Evolutionary conservation across 352 stramenopile genomes (phyloP).

Genomic region (Phytopythium oedochilum): DNA sequence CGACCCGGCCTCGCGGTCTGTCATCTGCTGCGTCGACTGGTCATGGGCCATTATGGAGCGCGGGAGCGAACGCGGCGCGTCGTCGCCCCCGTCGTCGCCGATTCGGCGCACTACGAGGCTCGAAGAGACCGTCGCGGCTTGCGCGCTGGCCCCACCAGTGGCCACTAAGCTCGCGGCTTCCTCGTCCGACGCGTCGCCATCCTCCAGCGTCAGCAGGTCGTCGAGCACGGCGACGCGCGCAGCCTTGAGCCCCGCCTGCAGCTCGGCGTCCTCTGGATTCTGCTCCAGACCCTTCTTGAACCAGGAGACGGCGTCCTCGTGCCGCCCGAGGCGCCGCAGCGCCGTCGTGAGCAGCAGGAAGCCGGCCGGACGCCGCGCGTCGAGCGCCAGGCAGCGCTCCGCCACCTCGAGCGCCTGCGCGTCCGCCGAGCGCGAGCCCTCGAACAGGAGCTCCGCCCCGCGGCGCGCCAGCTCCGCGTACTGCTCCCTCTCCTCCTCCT

Average conservation of each 20-base stretch:
- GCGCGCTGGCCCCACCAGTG: neutral
- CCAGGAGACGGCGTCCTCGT: constrained; percentile 34
- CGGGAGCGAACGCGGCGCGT: too few species aligned
- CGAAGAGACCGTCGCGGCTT: neutral
- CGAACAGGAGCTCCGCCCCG: constrained; percentile 26
- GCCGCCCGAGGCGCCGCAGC: constrained; percentile 24
- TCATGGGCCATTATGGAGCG: constrained; percentile 1
- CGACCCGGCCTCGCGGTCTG: neutral
- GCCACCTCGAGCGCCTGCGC: constrained; percentile 26
- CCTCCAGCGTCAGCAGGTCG: constrained; percentile 28
- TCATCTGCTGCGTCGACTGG: neutral
- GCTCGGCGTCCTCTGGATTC: constrained; percentile 28
- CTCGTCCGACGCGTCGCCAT: constrained; percentile 26
- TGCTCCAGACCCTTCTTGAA: constrained; percentile 50
- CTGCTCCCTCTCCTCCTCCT: too few species aligned
- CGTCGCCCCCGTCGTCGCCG: neutral
- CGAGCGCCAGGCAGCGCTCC: constrained; percentile 16
- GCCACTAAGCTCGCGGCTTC: constrained; percentile 9
- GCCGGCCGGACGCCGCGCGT: constrained; percentile 13
- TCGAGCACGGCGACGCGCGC: constrained; percentile 56
- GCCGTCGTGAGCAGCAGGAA: constrained; percentile 34
- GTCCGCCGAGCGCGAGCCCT: constrained; percentile 11
- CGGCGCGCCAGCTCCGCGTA: constrained; percentile 10
- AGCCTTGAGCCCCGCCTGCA: constrained; percentile 36
- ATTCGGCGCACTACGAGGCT: neutral